Evolutionary conservation across 2,329 filamentous ascomycete species (phyloP).

Genomic region (Pseudogymnoascus sp.): DNA sequence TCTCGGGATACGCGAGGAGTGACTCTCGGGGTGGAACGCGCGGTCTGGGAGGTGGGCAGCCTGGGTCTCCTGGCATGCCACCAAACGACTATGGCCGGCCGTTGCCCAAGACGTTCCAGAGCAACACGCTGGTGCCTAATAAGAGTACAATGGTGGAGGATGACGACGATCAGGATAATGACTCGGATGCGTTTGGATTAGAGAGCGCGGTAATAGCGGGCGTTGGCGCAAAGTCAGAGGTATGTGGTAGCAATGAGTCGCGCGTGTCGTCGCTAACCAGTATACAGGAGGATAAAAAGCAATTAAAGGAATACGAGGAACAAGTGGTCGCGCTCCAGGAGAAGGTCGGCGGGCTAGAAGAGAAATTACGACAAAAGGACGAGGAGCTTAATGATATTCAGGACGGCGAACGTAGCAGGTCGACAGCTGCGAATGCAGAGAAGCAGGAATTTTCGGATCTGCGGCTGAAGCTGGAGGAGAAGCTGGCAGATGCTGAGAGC

Average conservation of each 20-base stretch:
- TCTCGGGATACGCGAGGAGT: constrained; percentile 30
- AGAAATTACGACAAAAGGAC: constrained; percentile 60
- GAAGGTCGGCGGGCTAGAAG: constrained; percentile 65
- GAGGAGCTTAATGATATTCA: constrained; percentile 54
- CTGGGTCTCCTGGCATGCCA: constrained; percentile 48
- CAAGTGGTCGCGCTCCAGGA: constrained; percentile 68
- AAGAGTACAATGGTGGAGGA: constrained; percentile 98
- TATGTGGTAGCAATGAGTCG: constrained; percentile 19
- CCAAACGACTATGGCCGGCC: constrained; percentile 65
- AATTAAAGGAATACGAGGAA: constrained; percentile 69
- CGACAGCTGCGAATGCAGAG: constrained; percentile 47
- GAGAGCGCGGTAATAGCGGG: constrained; percentile 32
- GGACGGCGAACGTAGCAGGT: constrained; percentile 48
- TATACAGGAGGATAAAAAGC: constrained; percentile 54
- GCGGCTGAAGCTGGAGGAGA: constrained; percentile 59
- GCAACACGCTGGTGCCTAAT: constrained; percentile 93
- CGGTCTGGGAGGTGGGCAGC: constrained; percentile 34
- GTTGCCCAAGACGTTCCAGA: constrained; percentile 82
- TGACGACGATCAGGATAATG: constrained; percentile 77
- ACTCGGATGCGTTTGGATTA: constrained; percentile 56
- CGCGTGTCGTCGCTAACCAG: constrained; percentile 15
- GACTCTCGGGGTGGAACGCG: constrained; percentile 28
- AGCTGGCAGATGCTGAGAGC: constrained; percentile 63
- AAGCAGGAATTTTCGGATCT: constrained; percentile 64
- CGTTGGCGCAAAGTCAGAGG: constrained; percentile 35